These are phyloP conservation scores for Phytophthora capsici DNA, from an alignment of 352 stramenopile species.

Conservation along the genomic window DNA sequence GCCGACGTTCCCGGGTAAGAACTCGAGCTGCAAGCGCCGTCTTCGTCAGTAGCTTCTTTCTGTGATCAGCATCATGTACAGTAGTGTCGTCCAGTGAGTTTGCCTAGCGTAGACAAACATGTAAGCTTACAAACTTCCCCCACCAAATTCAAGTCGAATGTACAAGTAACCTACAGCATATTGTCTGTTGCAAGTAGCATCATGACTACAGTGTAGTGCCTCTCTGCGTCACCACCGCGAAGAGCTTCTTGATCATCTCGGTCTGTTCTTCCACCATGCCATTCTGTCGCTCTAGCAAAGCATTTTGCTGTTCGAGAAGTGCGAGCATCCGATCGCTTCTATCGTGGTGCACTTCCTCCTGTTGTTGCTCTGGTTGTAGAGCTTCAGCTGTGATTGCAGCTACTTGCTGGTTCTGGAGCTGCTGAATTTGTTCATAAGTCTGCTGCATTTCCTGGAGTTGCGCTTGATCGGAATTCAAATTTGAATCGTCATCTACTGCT, in stretches of 20 bases:
- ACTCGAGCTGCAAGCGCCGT: slow-evolving; percentile 31
- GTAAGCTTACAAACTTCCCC: too few relatives aligned
- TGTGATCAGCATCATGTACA: too few relatives aligned
- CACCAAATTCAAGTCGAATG: too few relatives aligned
- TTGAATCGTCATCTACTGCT: slow-evolving; percentile 7
- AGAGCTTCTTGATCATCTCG: slow-evolving; percentile 43
- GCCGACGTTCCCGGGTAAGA: slow-evolving; percentile 8
- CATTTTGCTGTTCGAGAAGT: slow-evolving; percentile 44
- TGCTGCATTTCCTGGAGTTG: slow-evolving; percentile 35
- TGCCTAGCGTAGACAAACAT: too few relatives aligned
- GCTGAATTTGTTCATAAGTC: slow-evolving; percentile 39
- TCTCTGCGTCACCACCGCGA: slow-evolving; percentile 26
- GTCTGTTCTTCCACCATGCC: slow-evolving; percentile 45
- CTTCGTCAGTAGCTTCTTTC: slow-evolving; percentile 19
- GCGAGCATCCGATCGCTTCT: slow-evolving; percentile 47
- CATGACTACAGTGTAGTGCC: slow-evolving; percentile 9
- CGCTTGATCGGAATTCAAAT: slow-evolving; percentile 10
- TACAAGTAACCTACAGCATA: too few relatives aligned
- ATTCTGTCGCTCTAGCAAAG: slow-evolving; percentile 46
- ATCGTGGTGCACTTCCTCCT: slow-evolving; percentile 12
- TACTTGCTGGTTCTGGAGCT: slow-evolving; percentile 39
- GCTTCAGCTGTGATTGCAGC: slow-evolving; percentile 11
- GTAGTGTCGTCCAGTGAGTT: too few relatives aligned
- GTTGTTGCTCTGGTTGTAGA: slow-evolving; percentile 14
- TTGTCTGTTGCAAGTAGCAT: too few relatives aligned